A percentile compares a stretch with the other conserved stretches of the same genome.
Evolutionary conservation across 106 monocot species (phyloP).

Genomic region (Dioscorea zingiberensis): DNA sequence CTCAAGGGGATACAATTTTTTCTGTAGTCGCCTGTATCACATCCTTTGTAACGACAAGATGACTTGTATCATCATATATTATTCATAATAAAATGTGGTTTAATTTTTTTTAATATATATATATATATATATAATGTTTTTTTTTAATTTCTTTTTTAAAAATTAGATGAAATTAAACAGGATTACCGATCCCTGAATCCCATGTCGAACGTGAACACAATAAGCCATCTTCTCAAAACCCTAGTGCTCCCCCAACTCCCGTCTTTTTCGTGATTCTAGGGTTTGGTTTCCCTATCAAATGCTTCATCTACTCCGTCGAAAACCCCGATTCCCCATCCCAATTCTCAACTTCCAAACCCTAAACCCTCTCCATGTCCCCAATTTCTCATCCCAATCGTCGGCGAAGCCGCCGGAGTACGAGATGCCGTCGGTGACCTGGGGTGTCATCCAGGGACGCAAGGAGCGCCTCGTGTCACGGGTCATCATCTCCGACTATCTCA

Average conservation of each 20-base stretch:
- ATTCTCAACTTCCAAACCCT: background rate
- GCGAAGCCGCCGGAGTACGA: constrained; percentile 28
- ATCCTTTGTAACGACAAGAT: too few species aligned
- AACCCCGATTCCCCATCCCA: background rate
- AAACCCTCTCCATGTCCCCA: background rate
- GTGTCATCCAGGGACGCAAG: constrained; percentile 42
- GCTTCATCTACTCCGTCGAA: background rate
- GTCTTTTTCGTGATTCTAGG: background rate
- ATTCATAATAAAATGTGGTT: too few species aligned
- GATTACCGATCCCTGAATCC: too few species aligned
- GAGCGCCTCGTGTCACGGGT: constrained; percentile 45
- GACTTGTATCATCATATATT: too few species aligned
- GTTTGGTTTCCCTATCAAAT: background rate
- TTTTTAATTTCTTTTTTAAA: too few species aligned
- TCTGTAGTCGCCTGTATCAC: too few species aligned
- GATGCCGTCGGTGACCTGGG: constrained; percentile 48
- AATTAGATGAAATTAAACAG: too few species aligned
- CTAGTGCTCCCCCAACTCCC: background rate
- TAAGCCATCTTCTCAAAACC: background rate
- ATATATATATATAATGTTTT: too few species aligned
- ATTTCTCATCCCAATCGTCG: background rate
- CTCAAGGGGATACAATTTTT: too few species aligned
- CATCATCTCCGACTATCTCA: constrained; percentile 43
- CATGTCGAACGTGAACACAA: too few species aligned
- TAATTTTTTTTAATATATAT: too few species aligned